Evolutionary conservation across 768 basidiomycete genomes (phyloP), one percentile per base, ranked within the genome.

Genomic region (Porphyrellus cyaneotinctus): DNA sequence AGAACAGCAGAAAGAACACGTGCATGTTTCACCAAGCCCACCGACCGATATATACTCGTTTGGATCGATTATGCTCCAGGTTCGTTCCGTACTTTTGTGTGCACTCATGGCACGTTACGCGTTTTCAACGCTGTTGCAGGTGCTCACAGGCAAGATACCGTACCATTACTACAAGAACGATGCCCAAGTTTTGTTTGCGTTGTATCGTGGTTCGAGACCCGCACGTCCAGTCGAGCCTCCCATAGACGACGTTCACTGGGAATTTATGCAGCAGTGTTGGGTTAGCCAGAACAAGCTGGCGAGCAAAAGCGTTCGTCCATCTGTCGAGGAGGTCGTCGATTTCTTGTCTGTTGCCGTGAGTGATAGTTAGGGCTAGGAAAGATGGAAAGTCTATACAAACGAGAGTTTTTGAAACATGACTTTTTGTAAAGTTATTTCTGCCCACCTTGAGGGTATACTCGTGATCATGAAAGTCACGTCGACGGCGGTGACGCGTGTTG

Each of bases 1-100:
- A 15, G 67, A 72, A 22, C 43, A 38, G 5, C 65, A 68, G 24
- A 38, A 54, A n/a, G 48, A 52, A 15, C 59, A 63, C 50, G 11
- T 36, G 13, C 37, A 41, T 2, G 13, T 43, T 1, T n/a, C 60
- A n/a, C 63, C 61, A 0, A 49, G 9, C 17, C 44, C 45, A 2
- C 43, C 61, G 42, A 75, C 70, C 38, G 79, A 81, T 58, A 71
- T 78, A 18, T 81, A 71, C 49, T 74, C 74, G 2, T 71, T 74
- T 46, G 73, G 67, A 6, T 71, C 69, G 43, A 60, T 71, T 14
- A 66, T 67, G 53, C 47, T 59, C 3, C 66, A 68, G 59, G 65
- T 66, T n/a, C 7, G 58, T 56, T 28, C 37, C n/a, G 20, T 35
- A 3, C 20, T n/a, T 36, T 23, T 24, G 20, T 23, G 24, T n/a